phyloP scores from a whole-genome alignment of 2,329 filamentous ascomycete genomes.

The Metarhizium brunneum region DNA sequence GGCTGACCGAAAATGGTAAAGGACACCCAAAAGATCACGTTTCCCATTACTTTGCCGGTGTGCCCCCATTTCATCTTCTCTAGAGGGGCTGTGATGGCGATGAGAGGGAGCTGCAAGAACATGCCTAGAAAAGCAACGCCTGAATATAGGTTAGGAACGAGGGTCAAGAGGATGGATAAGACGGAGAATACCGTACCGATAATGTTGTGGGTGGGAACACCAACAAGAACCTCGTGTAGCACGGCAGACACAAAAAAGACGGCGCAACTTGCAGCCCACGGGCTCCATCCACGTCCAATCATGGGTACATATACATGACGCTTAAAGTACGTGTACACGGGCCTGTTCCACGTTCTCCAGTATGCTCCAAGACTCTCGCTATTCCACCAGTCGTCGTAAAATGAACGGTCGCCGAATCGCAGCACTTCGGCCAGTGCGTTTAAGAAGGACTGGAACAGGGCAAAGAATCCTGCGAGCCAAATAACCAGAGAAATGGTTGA shows the following conservation, averaged over 20 bases:
- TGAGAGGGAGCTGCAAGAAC: slow-evolving; percentile 86
- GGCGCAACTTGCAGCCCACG: slow-evolving; percentile 59
- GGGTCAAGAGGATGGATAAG: slow-evolving; percentile 4
- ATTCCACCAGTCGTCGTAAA: slow-evolving; percentile 99
- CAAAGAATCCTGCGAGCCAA: slow-evolving; percentile 97
- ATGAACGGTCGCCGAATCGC: slow-evolving; percentile 84
- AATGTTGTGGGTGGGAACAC: slow-evolving; percentile 88
- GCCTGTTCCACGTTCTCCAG: slow-evolving; percentile 97
- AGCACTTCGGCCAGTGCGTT: slow-evolving; percentile 88
- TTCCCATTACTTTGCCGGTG: slow-evolving; percentile 72
- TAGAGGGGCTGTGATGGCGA: slow-evolving; percentile 67
- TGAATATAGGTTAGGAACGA: slow-evolving; percentile 17
- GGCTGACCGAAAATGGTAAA: slow-evolving; percentile 96
- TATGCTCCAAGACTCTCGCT: slow-evolving; percentile 76
- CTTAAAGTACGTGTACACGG: slow-evolving; percentile 94
- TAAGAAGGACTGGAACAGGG: slow-evolving; percentile 84
- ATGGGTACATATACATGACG: slow-evolving; percentile 87
- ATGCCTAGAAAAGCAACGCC: slow-evolving; percentile 92
- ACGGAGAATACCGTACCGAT: slow-evolving; percentile 49
- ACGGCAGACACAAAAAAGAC: slow-evolving; percentile 87
- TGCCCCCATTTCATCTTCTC: slow-evolving; percentile 65
- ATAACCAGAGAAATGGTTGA: slow-evolving; percentile 92
- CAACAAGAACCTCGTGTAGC: slow-evolving; percentile 86
- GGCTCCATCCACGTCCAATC: slow-evolving; percentile 72
- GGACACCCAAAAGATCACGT: slow-evolving; percentile 91